Conservation (phyloP, 2,329 filamentous ascomycete genomes). For the Phialocephala subalpina region DNA sequence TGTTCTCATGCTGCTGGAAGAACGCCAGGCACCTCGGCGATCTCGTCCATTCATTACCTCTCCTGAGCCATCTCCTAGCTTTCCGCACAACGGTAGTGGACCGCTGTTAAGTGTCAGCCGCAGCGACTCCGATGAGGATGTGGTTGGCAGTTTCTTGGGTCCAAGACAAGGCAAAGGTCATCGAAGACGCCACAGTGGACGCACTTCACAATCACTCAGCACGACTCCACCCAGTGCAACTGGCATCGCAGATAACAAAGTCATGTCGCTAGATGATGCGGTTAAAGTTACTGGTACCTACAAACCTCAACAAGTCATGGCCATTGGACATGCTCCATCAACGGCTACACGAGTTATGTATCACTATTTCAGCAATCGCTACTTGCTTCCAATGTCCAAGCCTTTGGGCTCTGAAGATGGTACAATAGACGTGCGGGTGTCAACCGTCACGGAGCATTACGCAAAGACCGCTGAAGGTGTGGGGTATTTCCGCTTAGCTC, state of each 20-base stretch:
- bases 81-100: slow-evolving; percentile 53
- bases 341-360: slow-evolving; percentile 60
- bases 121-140: slow-evolving; percentile 72
- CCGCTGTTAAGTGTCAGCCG: slow-evolving; percentile 63
- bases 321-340: slow-evolving; percentile 64
- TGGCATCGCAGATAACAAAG: slow-evolving; percentile 49
- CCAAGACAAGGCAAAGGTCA: slow-evolving; percentile 51
- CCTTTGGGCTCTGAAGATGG: slow-evolving; percentile 6
- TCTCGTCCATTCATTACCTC: slow-evolving; percentile 48
- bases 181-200: slow-evolving; percentile 53
- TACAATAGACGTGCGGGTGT: slow-evolving; percentile 49
- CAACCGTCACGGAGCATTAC: slow-evolving; percentile 61
- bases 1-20: slow-evolving; percentile 68
- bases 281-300: slow-evolving; percentile 65
- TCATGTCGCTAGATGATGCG: slow-evolving; percentile 64
- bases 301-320: slow-evolving; percentile 68
- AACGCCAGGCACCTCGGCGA: slow-evolving; percentile 56
- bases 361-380: slow-evolving; percentile 62
- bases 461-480: slow-evolving; percentile 64
- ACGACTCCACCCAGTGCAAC: slow-evolving; percentile 58
- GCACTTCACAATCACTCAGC: slow-evolving; percentile 55
- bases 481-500: slow-evolving; percentile 65
- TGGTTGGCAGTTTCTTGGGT: slow-evolving; percentile 65
- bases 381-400: slow-evolving; percentile 59
- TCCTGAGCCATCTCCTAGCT: slow-evolving; percentile 35